Evolutionary conservation across 345 rosid species (phyloP).

Genomic region (Hibiscus mutabilis): DNA sequence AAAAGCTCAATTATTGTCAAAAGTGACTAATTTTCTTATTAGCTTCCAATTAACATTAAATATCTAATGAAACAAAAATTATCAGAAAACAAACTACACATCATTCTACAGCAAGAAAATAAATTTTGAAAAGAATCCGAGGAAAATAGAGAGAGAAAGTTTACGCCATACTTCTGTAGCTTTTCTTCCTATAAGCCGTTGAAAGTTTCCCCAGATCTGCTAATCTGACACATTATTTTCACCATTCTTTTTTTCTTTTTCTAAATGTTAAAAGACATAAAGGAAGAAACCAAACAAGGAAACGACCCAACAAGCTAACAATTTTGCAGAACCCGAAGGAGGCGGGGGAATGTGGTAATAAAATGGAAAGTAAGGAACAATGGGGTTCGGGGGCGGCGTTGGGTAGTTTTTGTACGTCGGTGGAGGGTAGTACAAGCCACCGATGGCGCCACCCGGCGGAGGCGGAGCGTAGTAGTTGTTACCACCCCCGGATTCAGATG

Average conservation of each 20-base stretch:
- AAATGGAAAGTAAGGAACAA: slow-evolving; percentile 94
- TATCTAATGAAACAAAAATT: slow-evolving; percentile 10
- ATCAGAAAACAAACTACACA: slow-evolving; percentile 26
- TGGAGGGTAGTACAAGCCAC: slow-evolving; percentile 50
- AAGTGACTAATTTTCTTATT: not conserved
- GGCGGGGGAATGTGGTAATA: slow-evolving; percentile 74
- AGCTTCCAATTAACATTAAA: slow-evolving; percentile 8
- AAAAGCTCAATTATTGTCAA: not conserved
- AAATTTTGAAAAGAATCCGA: not conserved
- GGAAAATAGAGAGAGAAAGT: not conserved
- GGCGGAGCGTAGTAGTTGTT: slow-evolving; percentile 40
- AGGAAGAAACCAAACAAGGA: slow-evolving; percentile 19
- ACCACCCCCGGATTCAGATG: slow-evolving; percentile 29
- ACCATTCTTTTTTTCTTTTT: not conserved
- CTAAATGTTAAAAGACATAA: slow-evolving; percentile 17
- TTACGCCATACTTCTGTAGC: not conserved
- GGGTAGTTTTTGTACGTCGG: slow-evolving; percentile 38
- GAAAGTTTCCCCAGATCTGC: slow-evolving; percentile 33
- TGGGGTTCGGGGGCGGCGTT: slow-evolving; percentile 84
- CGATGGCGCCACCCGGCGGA: slow-evolving; percentile 33
- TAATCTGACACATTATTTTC: slow-evolving; percentile 33
- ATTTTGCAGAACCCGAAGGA: slow-evolving; percentile 14
- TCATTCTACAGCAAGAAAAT: slow-evolving; percentile 10
- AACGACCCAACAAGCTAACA: not conserved
- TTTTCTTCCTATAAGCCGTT: not conserved